Evolutionary conservation across 2,329 filamentous ascomycete genomes (phyloP).

Genomic region (Sporothrix pseudoabietina): DNA sequence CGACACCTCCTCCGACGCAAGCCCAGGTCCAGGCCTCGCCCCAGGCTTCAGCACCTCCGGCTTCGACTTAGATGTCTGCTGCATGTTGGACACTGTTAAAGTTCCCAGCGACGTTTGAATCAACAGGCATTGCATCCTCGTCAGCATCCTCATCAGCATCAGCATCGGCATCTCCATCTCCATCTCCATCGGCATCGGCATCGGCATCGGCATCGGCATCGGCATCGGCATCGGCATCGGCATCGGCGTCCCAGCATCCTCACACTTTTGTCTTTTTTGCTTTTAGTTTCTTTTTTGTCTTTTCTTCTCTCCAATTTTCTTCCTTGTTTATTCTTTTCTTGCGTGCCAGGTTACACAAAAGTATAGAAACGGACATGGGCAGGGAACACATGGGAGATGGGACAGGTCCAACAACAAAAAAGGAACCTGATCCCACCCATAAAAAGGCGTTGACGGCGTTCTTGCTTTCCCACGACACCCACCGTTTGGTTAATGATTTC

Average conservation of each 20-base stretch:
- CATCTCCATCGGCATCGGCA: not conserved
- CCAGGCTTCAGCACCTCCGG: not conserved
- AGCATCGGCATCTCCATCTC: not conserved
- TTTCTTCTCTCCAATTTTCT: not conserved
- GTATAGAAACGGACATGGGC: constrained; percentile 14
- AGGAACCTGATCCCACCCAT: not conserved
- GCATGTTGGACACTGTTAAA: not conserved
- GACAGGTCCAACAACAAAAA: not conserved
- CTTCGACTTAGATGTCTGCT: not conserved
- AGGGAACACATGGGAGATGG: not conserved
- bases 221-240: not conserved
- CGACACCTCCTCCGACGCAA: not conserved
- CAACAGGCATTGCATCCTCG: not conserved
- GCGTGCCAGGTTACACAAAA: constrained; percentile 12
- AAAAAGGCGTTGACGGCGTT: constrained; percentile 19
- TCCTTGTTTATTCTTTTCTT: constrained; percentile 5
- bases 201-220: not conserved
- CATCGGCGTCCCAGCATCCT: not conserved
- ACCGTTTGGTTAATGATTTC: not conserved
- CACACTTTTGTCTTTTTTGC: not conserved
- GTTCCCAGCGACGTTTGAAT: not conserved
- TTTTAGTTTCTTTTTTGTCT: not conserved
- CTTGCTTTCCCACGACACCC: not conserved
- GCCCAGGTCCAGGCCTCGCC: not conserved
- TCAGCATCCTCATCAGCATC: not conserved